Base-by-base conservation (phyloP, 2,329 filamentous ascomycete genomes). In the Fusarium nanum region DNA sequence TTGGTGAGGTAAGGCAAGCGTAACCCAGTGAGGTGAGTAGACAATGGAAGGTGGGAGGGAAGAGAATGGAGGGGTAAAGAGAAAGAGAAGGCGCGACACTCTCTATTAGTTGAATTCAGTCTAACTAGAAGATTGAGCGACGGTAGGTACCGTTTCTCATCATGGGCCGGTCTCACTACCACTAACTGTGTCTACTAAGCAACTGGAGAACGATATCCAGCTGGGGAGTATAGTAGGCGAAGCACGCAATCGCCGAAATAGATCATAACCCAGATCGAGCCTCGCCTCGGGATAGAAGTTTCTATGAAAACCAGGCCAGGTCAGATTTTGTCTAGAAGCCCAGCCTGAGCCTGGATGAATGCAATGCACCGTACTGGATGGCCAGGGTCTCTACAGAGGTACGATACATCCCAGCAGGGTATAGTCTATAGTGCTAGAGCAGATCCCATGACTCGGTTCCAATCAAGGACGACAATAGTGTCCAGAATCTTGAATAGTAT, bases 401-500 rank as follows among this genome's bases (percentile, higher is more conserved):
- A 42, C 42, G 18, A 34, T 40, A 57, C 32, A 57, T 18, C 44
- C 44, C 30, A 56, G 20, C 28, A 55, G 32, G 27, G 27, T 46
- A 46, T 55, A 55, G 57, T 22, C 22, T 57, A 64, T 32, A 42
- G n/a, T 70, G 25, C 45, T 53, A 46, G 42, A 60, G 44, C 41
- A 59, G 58, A 73, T 66, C 68, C 57, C 70, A 74, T 74, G 72
- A 74, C 72, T 71, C 63, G 59, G 54, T 50, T 46, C 64, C 44
- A 59, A 64, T 64, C 37, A 56, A 45, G 60, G 56, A 54, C 56
- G 44, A 58, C 41, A 46, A 48, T 57, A 61, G 27, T 50, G 57
- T 59, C 34, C 61, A 59, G 37, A 40, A 63, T 60, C 57, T 71
- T 60, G 65, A 64, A 58, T 52, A 65, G 42, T 53, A 66, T 53